Conservation (phyloP, 2,329 filamentous ascomycete genomes). For the Fusarium penzigii region DNA sequence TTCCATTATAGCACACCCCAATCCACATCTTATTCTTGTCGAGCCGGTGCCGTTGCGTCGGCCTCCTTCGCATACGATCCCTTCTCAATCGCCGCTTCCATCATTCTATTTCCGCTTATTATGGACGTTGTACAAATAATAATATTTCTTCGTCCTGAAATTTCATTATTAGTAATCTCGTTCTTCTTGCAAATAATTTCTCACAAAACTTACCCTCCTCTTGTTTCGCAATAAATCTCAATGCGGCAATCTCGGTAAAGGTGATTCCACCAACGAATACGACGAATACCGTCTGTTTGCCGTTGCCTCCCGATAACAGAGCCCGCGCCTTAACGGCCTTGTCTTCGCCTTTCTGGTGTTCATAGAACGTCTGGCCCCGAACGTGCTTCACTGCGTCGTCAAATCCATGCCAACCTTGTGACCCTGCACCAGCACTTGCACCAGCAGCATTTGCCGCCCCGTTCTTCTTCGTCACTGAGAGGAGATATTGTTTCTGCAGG, state of each 20-base stretch:
- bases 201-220: constrained; percentile 61
- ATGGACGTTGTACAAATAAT: constrained; percentile 92
- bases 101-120: constrained; percentile 84
- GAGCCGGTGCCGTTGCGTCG: constrained; percentile 19
- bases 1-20: background rate
- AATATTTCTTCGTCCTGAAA: constrained; percentile 71
- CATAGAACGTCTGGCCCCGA: constrained; percentile 85
- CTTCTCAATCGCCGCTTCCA: constrained; percentile 81
- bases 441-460: constrained; percentile 36
- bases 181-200: background rate
- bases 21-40: constrained; percentile 12
- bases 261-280: constrained; percentile 97
- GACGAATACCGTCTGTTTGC: constrained; percentile 87
- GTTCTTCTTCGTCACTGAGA: constrained; percentile 67
- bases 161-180: constrained; percentile 12
- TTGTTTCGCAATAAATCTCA: constrained; percentile 85
- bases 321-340: constrained; percentile 86
- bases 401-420: constrained; percentile 88
- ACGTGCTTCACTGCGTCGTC: constrained; percentile 90
- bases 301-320: constrained; percentile 75
- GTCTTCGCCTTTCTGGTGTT: constrained; percentile 88
- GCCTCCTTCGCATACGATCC: constrained; percentile 56
- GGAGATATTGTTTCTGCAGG: constrained; percentile 84
- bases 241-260: constrained; percentile 91
- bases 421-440: constrained; percentile 51